Evolutionary conservation across 805 yeast genomes (phyloP).

Genomic region (Candida khao-thaluensis): DNA sequence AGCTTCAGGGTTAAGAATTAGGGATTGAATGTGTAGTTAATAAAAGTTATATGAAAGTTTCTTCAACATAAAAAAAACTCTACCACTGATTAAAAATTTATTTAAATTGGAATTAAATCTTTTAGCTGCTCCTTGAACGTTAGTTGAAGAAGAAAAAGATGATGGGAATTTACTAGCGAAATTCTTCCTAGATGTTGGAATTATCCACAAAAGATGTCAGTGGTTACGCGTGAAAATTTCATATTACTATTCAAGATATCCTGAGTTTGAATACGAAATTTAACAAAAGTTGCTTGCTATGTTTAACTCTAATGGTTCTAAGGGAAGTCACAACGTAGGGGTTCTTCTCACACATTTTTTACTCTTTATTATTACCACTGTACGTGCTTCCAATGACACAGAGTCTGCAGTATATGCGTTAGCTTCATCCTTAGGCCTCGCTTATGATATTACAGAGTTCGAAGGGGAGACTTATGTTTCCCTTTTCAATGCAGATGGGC

Average conservation of each 20-base stretch:
- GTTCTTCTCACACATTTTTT: conserved; percentile 4
- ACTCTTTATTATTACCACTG: conserved; percentile 3
- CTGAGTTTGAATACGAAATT: background rate
- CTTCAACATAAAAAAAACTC: background rate
- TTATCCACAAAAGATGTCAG: conserved; percentile 16
- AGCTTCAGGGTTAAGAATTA: conserved; percentile 80
- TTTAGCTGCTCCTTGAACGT: conserved; percentile 10
- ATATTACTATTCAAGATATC: background rate
- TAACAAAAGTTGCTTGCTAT: conserved; percentile 1
- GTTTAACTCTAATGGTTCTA: conserved; percentile 6
- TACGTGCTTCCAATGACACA: conserved; percentile 6
- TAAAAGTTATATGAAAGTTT: background rate
- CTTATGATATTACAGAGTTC: conserved; percentile 8
- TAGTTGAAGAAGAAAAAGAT: background rate
- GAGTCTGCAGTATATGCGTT: conserved; percentile 3
- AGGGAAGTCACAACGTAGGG: background rate
- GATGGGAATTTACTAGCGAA: conserved; percentile 9
- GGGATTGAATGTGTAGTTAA: conserved; percentile 16
- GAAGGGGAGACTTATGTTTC: conserved; percentile 7
- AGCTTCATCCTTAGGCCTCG: conserved; percentile 6
- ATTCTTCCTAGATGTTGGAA: conserved; percentile 23
- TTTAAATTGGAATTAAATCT: conserved; percentile 14
- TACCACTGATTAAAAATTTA: conserved; percentile 24
- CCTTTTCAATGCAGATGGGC: conserved; percentile 8
- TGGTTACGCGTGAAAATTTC: background rate